Conservation (phyloP, 208 protist species). For the Herpetomonas muscarum region DNA sequence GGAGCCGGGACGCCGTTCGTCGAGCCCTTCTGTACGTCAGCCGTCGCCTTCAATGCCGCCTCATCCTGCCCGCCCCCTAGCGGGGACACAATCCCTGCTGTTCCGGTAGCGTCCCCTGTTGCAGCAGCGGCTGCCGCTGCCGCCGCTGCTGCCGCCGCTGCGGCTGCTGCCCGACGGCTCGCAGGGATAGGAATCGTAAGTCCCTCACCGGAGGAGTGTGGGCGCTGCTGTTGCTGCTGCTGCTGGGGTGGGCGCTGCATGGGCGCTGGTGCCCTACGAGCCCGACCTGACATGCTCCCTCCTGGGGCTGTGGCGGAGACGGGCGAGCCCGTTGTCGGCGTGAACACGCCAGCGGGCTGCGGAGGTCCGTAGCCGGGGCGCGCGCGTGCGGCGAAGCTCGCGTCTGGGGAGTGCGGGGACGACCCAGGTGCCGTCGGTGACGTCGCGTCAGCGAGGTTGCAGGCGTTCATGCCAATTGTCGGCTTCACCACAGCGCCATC, state of each 20-base stretch:
- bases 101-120: not conserved
- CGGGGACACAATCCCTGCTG: no score
- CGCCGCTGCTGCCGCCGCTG: conserved; percentile 11
- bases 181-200: conserved; percentile 33
- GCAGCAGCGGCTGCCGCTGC: not conserved
- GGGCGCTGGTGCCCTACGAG: no score
- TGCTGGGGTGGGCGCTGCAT: no score
- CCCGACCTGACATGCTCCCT: no score
- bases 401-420: not conserved
- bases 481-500: conserved; percentile 56
- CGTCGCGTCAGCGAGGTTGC: conserved; percentile 33
- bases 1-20: no score
- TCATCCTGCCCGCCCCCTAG: no score
- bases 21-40: no score
- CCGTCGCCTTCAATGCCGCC: no score
- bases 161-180: conserved; percentile 19
- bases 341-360: not conserved
- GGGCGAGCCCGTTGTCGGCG: not conserved
- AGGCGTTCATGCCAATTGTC: conserved; percentile 47
- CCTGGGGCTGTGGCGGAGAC: not conserved
- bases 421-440: conserved; percentile 7
- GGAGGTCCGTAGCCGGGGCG: not conserved
- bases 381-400: not conserved
- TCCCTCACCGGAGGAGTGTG: conserved; percentile 1
- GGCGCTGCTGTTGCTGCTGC: not conserved